Base-by-base conservation (phyloP, 2,329 filamentous ascomycete species). In the Claviceps africana region DNA sequence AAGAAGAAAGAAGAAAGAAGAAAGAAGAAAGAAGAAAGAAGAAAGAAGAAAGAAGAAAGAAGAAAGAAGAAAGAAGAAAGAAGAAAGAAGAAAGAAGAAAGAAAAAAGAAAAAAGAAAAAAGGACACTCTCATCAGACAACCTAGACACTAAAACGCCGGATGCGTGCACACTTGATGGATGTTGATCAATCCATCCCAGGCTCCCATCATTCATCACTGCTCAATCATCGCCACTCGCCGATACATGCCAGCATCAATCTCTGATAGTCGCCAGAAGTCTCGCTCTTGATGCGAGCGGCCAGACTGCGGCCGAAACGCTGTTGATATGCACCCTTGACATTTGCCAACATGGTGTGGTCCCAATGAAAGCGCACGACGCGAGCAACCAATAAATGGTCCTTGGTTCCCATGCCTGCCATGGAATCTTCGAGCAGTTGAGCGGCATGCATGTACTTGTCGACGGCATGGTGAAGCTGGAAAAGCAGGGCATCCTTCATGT, bases 371-470 rank as follows among this genome's bases (percentile, higher is more conserved):
- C 87, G 77, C 1, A 96, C 79, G 4, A 93, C 76, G n/a, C 89
- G 77, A 30, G 83, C 77, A 17, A 94, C 78, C 3, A 97, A 76
- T 9, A 90, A 73, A 33, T 82, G 72, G 56, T 98, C 90, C 66
- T 93, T 91, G 11, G 93, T 97, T 2, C 91, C 91, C 57, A 85
- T 61, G 0, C 91, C 93, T 1, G 80, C 77, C 91, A 97, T 97
- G 17, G 85, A 76, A 15, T 86, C 85, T 64, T 96, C 89, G n/a
- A 97, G 75, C 4, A 88, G 72, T 22, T 77, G 71, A 0, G 90
- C 93, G 60, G 95, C 90, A 57, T 88, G 83, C 75, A 87, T 85
- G 54, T 87, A 88, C 58, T 85, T 87, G 67, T 96, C 88, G 6
- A 79, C 72, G 2, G 86, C 91, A 13, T 83, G 75, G 11, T 78